Evolutionary conservation across 2,329 filamentous ascomycete genomes (phyloP), one percentile per base, ranked within the genome.

Genomic region (Colletotrichum sp.): DNA sequence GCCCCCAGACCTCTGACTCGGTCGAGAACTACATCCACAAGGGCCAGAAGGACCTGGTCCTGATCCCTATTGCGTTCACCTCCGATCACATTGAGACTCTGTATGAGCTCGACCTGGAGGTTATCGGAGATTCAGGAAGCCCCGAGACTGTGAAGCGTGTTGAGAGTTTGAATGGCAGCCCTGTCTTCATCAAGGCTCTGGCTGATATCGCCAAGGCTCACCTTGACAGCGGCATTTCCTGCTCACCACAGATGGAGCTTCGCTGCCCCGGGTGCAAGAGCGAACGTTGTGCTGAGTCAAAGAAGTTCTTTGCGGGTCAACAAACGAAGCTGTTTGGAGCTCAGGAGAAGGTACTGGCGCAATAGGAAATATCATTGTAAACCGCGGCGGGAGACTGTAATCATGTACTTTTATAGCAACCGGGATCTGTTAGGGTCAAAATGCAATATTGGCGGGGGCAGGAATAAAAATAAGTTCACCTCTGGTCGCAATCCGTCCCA

Each of bases 41-140:
- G 85, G 97, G 96, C 1, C 95, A 98, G 82, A 98, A 93, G 71
- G 96, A 99, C 82, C 89, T 99, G 71, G 89, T 98, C 2, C 89
- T 99, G 8, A 95, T 99, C 72, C 97, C 97, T 0, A 98, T 99
- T 79, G 97, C 97, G 8, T 99, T 99, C 84, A 99, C 97, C 0
- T 98, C 95, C n/a, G 97, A 99, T 81, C 97, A 99, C 83, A 99
- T 99, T 79, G 97, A 99, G 87, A 99, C 97, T 1, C 89, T 99
- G 1, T 99, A 94, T 83, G 97, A 99, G 85, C 88, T 99, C 68
- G 97, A 99, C 84, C 90, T 95, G 80, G 97, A 99, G 85, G 95
- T 99, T 52, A 99, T 99, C 81, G 94, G 95, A 74, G 96, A 98
- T 84, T 95, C 91, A 1, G 93, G 94, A 16, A 92, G 95, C 81